Conservation (phyloP, 2,329 filamentous ascomycete species). For the Shiraia sp. region DNA sequence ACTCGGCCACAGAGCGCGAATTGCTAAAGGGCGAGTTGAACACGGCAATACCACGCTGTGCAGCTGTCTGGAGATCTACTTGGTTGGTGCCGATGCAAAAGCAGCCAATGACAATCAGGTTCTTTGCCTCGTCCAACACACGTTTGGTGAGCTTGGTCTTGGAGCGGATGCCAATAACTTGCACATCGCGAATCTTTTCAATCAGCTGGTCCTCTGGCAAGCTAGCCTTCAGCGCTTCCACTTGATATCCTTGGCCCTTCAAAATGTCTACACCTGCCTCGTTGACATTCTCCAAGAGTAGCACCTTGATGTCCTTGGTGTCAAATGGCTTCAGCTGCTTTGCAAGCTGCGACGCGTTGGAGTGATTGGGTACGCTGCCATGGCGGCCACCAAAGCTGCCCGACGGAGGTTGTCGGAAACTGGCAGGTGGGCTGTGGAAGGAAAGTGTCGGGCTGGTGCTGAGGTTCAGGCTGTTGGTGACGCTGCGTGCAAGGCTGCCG, state of each 20-base stretch:
- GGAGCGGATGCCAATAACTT: slow-evolving; percentile 96
- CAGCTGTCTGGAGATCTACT: slow-evolving; percentile 83
- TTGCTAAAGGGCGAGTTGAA: slow-evolving; percentile 99
- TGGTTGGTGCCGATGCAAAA: slow-evolving; percentile 99
- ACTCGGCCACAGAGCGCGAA: slow-evolving; percentile 92
- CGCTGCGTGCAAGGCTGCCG: slow-evolving; percentile 47
- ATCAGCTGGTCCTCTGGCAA: slow-evolving; percentile 92
- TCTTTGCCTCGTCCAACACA: slow-evolving; percentile 86
- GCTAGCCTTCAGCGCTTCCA: slow-evolving; percentile 87
- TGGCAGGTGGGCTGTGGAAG: slow-evolving; percentile 74
- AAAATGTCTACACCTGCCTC: slow-evolving; percentile 84
- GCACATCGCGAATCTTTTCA: slow-evolving; percentile 96
- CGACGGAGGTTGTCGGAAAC: slow-evolving; percentile 48
- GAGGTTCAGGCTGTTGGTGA: slow-evolving; percentile 66
- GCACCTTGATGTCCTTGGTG: slow-evolving; percentile 93
- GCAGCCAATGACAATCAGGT: slow-evolving; percentile 93
- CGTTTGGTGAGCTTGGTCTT: slow-evolving; percentile 92
- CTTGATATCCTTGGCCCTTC: slow-evolving; percentile 86
- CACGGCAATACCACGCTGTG: slow-evolving; percentile 85
- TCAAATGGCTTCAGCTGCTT: slow-evolving; percentile 95
- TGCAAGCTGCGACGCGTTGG: slow-evolving; percentile 44
- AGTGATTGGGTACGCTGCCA: slow-evolving; percentile 22
- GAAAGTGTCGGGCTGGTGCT: slow-evolving; percentile 75
- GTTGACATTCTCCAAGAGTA: slow-evolving; percentile 96
- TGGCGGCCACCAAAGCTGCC: slow-evolving; percentile 45